Conservation (phyloP, 2,329 filamentous ascomycete genomes). For the Aureobasidium namibiae region DNA sequence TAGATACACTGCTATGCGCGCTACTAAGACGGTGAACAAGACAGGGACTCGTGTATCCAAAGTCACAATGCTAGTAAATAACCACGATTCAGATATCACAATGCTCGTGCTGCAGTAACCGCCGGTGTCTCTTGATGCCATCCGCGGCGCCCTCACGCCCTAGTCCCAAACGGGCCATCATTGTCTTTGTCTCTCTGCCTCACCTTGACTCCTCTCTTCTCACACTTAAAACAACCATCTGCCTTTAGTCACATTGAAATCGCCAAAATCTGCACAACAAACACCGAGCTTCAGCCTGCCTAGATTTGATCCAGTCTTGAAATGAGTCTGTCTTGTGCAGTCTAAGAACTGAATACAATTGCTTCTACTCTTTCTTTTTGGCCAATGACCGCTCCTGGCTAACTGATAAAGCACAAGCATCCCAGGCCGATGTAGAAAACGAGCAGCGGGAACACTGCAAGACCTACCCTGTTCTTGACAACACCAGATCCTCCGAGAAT, state of each 20-base stretch:
- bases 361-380: background rate
- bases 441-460: conserved; percentile 90
- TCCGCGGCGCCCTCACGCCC: background rate
- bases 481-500: conserved; percentile 94
- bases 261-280: background rate
- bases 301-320: background rate
- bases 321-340: background rate
- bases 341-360: background rate
- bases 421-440: conserved; percentile 92
- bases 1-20: background rate
- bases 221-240: background rate
- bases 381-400: conserved; percentile 22
- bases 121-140: background rate
- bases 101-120: background rate
- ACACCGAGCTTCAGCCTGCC: background rate
- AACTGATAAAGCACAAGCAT: conserved; percentile 96
- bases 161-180: background rate
- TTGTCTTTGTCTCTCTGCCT: background rate
- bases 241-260: background rate
- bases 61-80: background rate
- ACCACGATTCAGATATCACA: background rate
- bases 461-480: conserved; percentile 83
- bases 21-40: background rate
- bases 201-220: background rate
- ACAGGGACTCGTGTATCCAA: background rate